These are phyloP conservation scores for Priceomyces carsonii DNA, from an alignment of 805 yeast genomes.

Conservation along the genomic window DNA sequence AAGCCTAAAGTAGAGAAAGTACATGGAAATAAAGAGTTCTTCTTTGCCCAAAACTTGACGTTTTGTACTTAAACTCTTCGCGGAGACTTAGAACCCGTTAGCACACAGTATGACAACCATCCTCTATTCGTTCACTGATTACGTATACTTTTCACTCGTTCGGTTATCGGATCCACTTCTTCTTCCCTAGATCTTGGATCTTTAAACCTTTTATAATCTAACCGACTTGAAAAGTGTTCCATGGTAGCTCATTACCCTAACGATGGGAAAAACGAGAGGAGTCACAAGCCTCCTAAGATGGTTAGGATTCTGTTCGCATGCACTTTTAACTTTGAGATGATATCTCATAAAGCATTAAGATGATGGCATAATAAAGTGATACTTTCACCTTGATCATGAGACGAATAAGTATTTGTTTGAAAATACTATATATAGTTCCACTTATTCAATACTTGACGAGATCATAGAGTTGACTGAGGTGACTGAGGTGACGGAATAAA, in stretches of 20 bases:
- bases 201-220: constrained; percentile 2
- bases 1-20: too few relatives aligned
- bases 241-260: constrained; percentile 1
- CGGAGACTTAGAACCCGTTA: not conserved
- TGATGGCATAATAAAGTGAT: too few relatives aligned
- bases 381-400: too few relatives aligned
- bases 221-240: constrained; percentile 1
- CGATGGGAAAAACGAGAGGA: not conserved
- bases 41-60: too few relatives aligned
- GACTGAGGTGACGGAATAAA: too few relatives aligned
- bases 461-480: too few relatives aligned
- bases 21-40: too few relatives aligned
- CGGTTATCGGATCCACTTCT: constrained; percentile 3
- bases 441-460: too few relatives aligned
- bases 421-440: too few relatives aligned
- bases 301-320: not conserved
- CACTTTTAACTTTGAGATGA: constrained; percentile 2
- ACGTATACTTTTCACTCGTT: constrained; percentile 1
- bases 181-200: constrained; percentile 2
- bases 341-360: not conserved
- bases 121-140: not conserved
- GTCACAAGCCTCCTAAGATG: constrained; percentile 1
- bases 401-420: too few relatives aligned
- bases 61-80: too few relatives aligned
- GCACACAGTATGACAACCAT: not conserved